Percentiles rank a stretch among this genome's conserved stretches.
Conservation (phyloP, 768 basidiomycete genomes). For the Agrocybe pediades region DNA sequence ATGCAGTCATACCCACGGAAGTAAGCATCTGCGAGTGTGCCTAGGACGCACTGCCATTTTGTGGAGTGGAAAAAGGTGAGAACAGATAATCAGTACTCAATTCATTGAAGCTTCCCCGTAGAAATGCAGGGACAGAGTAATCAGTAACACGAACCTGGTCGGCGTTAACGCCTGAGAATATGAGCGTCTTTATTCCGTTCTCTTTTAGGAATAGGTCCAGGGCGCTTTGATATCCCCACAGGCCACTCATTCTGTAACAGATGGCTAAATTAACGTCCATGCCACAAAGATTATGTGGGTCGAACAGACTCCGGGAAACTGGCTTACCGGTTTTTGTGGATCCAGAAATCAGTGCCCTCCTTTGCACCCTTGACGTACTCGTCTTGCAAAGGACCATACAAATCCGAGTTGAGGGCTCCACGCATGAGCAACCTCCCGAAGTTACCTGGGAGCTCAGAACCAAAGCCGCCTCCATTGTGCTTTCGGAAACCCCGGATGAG, state of each 20-base stretch:
- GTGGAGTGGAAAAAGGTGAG: neutral
- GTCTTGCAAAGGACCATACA: conserved; percentile 64
- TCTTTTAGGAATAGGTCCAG: conserved; percentile 65
- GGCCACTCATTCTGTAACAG: conserved; percentile 54
- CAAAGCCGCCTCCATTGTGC: conserved; percentile 50
- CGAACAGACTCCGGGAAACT: neutral
- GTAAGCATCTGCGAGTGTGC: conserved; percentile 65
- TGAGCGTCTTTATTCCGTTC: conserved; percentile 59
- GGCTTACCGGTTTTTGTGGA: conserved; percentile 69
- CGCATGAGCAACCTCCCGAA: conserved; percentile 65
- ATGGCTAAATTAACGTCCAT: neutral
- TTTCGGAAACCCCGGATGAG: conserved; percentile 57
- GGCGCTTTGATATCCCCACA: conserved; percentile 67
- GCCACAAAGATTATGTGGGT: neutral
- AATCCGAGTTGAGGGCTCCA: conserved; percentile 54
- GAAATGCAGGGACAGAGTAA: neutral
- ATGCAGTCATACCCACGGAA: conserved; percentile 67
- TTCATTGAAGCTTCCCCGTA: neutral
- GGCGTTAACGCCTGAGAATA: conserved; percentile 68
- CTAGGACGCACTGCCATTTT: conserved; percentile 55
- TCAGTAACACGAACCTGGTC: conserved; percentile 50
- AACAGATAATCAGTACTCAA: too few species aligned
- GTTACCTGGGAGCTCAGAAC: conserved; percentile 49
- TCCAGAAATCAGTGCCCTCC: conserved; percentile 67
- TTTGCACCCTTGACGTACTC: conserved; percentile 53